A percentile compares a stretch with the other conserved stretches of the same genome.
phyloP scores from a whole-genome alignment of 768 basidiomycete species.

The Lactarius psammicola region DNA sequence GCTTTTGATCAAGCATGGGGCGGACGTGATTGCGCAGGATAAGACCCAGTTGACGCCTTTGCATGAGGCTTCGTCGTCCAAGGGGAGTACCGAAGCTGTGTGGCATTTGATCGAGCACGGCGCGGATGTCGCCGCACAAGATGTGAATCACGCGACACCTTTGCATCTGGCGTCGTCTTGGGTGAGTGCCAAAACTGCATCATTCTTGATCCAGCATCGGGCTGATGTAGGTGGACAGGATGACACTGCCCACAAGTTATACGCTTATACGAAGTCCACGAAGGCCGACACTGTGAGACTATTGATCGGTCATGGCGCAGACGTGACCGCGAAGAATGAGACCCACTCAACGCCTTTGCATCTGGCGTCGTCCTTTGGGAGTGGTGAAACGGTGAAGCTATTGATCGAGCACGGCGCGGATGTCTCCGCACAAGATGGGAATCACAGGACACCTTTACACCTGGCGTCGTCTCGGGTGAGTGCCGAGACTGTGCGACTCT shows the following conservation, averaged over 20 bases:
- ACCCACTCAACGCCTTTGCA: background rate
- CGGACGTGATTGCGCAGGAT: too few species aligned
- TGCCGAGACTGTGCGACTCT: background rate
- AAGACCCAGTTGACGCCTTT: too few species aligned
- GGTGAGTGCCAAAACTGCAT: background rate
- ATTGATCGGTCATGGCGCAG: background rate
- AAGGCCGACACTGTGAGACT: background rate
- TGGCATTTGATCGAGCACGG: background rate
- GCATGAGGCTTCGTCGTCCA: too few species aligned
- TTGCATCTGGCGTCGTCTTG: background rate
- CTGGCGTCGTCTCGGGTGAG: background rate
- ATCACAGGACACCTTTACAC: background rate
- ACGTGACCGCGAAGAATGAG: background rate
- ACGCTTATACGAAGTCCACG: background rate
- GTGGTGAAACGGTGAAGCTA: background rate
- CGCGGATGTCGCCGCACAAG: background rate
- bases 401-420: background rate
- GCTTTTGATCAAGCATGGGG: background rate
- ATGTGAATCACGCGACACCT: background rate
- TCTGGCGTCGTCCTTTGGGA: background rate
- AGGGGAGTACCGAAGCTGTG: background rate
- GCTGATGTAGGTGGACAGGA: background rate
- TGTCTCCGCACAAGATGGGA: background rate
- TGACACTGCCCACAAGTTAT: background rate
- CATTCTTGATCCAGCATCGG: background rate